Percentiles rank a stretch among this genome's conserved stretches.
phyloP scores from a whole-genome alignment of 805 yeast species.

The Kodamaea laetipori region DNA sequence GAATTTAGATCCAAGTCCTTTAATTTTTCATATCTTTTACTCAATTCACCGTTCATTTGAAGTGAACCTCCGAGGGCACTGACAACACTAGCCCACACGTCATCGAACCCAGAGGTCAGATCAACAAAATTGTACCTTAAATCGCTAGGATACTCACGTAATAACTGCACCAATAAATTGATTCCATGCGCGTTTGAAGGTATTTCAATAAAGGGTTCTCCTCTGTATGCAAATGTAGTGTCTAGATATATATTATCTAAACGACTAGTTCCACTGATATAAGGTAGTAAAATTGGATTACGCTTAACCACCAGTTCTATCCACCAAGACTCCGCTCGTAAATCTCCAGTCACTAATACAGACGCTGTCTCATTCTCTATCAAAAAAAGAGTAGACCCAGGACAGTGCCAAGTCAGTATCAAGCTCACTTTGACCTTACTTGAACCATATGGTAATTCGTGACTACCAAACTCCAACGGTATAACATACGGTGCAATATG shows the following conservation, averaged over 20 bases:
- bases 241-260: conserved; percentile 55
- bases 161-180: conserved; percentile 27
- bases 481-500: conserved; percentile 22
- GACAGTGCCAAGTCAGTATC: conserved; percentile 58
- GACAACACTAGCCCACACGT: conserved; percentile 46
- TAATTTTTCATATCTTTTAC: neutral
- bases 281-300: conserved; percentile 47
- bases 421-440: conserved; percentile 39
- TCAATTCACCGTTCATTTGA: neutral
- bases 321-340: conserved; percentile 60
- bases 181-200: conserved; percentile 46
- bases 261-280: conserved; percentile 28
- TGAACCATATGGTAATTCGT: neutral
- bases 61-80: conserved; percentile 23
- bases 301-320: conserved; percentile 32
- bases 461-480: conserved; percentile 22
- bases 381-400: conserved; percentile 59
- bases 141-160: conserved; percentile 46
- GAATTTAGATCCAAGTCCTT: conserved; percentile 2
- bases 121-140: conserved; percentile 45
- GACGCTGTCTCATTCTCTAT: conserved; percentile 36
- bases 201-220: conserved; percentile 51
- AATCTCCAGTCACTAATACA: conserved; percentile 57
- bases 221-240: conserved; percentile 53
- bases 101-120: conserved; percentile 53